A percentile compares a stretch with the other conserved stretches of the same genome.
phyloP scores from a whole-genome alignment of 1,139 yeast genomes.

The Blastobotrys ciferrii region DNA sequence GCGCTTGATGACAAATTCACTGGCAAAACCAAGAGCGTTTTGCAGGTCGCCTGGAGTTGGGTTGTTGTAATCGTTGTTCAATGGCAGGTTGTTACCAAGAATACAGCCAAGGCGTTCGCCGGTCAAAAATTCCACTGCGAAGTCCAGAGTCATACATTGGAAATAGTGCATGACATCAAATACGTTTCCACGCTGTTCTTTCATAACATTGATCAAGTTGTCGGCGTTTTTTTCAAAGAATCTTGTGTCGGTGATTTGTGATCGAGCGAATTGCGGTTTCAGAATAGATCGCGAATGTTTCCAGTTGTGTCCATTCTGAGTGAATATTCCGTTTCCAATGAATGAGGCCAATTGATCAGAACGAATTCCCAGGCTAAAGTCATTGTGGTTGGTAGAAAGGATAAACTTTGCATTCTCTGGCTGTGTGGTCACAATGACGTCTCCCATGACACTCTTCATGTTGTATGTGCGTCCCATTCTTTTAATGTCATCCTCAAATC shows the following conservation, averaged over 20 bases:
- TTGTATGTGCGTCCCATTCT: not conserved
- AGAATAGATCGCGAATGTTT: slow-evolving; percentile 56
- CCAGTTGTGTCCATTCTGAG: slow-evolving; percentile 57
- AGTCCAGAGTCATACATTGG: slow-evolving; percentile 5
- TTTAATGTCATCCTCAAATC: slow-evolving; percentile 1
- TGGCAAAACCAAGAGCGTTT: not conserved
- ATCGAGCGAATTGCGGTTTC: slow-evolving; percentile 57
- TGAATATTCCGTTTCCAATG: slow-evolving; percentile 57
- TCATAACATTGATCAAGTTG: slow-evolving; percentile 32
- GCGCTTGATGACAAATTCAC: slow-evolving; percentile 4
- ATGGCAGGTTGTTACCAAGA: not conserved
- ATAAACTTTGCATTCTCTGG: slow-evolving; percentile 46
- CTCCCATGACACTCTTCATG: slow-evolving; percentile 3
- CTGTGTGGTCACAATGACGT: slow-evolving; percentile 39
- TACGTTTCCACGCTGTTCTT: slow-evolving; percentile 7
- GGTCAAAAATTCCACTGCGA: slow-evolving; percentile 4
- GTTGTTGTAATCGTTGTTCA: not conserved
- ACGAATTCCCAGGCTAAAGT: slow-evolving; percentile 51
- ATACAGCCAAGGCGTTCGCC: slow-evolving; percentile 2
- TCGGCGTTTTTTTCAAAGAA: slow-evolving; percentile 49
- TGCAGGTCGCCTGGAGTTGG: slow-evolving; percentile 3
- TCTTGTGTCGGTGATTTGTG: slow-evolving; percentile 51
- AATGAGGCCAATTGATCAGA: slow-evolving; percentile 44
- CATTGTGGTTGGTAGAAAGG: slow-evolving; percentile 44
- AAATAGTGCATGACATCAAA: slow-evolving; percentile 6